Percentiles rank a stretch among this genome's conserved stretches.
Conservation (phyloP, 1,139 yeast species). For the Candida tetrigidarum region DNA sequence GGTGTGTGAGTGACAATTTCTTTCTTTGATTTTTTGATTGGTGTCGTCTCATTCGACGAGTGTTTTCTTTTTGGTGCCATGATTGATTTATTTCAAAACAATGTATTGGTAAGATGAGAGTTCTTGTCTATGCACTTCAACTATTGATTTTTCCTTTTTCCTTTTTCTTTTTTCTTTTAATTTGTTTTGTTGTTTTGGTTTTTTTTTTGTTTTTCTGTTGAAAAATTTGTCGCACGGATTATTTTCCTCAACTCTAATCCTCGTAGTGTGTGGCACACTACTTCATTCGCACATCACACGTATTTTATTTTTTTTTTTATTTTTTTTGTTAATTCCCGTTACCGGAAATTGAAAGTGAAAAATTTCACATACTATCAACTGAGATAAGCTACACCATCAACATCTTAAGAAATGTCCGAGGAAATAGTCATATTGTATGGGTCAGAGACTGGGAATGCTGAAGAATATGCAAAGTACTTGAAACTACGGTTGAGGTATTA, state of each 20-base stretch:
- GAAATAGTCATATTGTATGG: slow-evolving; percentile 75
- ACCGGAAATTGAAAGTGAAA: background rate
- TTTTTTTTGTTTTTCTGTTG: slow-evolving; percentile 6
- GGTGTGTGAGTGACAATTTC: slow-evolving; percentile 17
- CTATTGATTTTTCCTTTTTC: no score
- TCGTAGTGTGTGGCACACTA: no score
- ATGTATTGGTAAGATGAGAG: background rate
- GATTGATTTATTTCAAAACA: slow-evolving; percentile 1
- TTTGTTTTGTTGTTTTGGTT: slow-evolving; percentile 9
- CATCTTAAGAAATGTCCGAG: slow-evolving; percentile 9
- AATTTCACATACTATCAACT: slow-evolving; percentile 2
- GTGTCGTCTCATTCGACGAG: slow-evolving; percentile 5
- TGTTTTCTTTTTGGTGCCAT: slow-evolving; percentile 34
- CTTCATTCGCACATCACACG: no score
- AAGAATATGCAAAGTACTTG: slow-evolving; percentile 77
- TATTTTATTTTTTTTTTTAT: no score
- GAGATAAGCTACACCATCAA: background rate
- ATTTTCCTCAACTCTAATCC: no score
- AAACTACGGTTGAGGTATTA: slow-evolving; percentile 59
- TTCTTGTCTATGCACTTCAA: no score
- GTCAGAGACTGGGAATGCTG: slow-evolving; percentile 92
- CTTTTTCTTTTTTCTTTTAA: no score
- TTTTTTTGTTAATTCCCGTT: no score
- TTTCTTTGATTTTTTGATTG: slow-evolving; percentile 21
- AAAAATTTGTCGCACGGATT: slow-evolving; percentile 3